Evolutionary conservation across 2,329 filamentous ascomycete genomes (phyloP).

Genomic region (Claviceps maximensis): DNA sequence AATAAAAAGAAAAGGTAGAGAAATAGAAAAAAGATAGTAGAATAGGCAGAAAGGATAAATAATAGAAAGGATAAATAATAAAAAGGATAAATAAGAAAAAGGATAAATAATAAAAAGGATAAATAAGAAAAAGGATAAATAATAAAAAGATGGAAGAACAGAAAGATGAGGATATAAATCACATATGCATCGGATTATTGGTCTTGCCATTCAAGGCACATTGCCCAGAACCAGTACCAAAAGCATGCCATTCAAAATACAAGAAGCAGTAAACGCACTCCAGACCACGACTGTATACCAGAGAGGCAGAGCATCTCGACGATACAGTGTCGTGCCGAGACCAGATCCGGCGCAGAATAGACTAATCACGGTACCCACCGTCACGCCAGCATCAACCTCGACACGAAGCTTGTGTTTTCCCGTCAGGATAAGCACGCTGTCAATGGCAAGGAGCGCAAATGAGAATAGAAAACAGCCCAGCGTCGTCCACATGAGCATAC

Average conservation of each 20-base stretch:
- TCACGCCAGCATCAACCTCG: conserved; percentile 62
- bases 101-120: not conserved
- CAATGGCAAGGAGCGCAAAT: conserved; percentile 49
- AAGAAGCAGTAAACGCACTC: conserved; percentile 22
- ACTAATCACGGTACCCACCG: conserved; percentile 55
- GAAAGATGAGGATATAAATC: not conserved
- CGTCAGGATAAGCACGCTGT: conserved; percentile 51
- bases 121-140: not conserved
- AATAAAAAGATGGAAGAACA: not conserved
- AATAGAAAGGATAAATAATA: not conserved
- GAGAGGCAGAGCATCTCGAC: conserved; percentile 30
- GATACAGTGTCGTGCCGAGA: conserved; percentile 43
- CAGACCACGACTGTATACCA: conserved; percentile 29
- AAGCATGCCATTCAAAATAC: conserved; percentile 31
- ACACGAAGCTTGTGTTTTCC: conserved; percentile 52
- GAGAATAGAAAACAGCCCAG: conserved; percentile 44
- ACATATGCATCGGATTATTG: not conserved
- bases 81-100: not conserved
- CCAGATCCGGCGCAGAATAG: conserved; percentile 50
- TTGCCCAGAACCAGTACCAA: conserved; percentile 29
- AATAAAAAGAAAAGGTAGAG: no score
- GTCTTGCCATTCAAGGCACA: conserved; percentile 14
- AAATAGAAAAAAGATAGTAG: not conserved
- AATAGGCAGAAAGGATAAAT: not conserved
- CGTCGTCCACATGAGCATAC: conserved; percentile 40